These are phyloP conservation scores for Fennellomyces sp. DNA, from an alignment of 371 early-diverging fungal species.

Conservation along the genomic window DNA sequence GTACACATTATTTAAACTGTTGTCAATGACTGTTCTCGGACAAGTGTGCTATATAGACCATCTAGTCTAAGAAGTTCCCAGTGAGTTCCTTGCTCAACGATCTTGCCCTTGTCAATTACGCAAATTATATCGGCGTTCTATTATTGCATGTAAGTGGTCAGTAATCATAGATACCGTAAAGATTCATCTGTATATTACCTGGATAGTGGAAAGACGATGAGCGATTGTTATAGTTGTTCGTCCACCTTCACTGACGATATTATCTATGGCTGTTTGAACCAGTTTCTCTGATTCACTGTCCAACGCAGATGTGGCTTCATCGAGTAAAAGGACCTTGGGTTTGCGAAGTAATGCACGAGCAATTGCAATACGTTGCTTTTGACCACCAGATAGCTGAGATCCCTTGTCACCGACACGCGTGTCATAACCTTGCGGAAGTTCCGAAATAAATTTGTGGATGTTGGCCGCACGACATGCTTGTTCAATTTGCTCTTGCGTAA, in stretches of 20 bases:
- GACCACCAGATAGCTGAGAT: constrained; percentile 42
- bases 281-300: constrained; percentile 87
- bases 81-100: constrained; percentile 73
- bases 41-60: constrained; percentile 55
- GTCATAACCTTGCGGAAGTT: constrained; percentile 73
- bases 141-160: constrained; percentile 59
- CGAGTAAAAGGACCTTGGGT: constrained; percentile 85
- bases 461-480: constrained; percentile 66
- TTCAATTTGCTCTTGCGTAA: constrained; percentile 59
- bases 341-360: constrained; percentile 75
- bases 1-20: no score
- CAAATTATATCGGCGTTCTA: constrained; percentile 79
- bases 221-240: constrained; percentile 74
- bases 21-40: constrained; percentile 25
- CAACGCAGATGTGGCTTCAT: constrained; percentile 95
- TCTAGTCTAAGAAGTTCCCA: constrained; percentile 46
- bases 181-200: constrained; percentile 32
- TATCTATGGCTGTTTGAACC: constrained; percentile 85
- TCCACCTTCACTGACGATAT: constrained; percentile 54
- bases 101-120: constrained; percentile 66
- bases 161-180: constrained; percentile 71
- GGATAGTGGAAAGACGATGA: constrained; percentile 71
- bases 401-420: constrained; percentile 79
- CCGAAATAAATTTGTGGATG: constrained; percentile 74
- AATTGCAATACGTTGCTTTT: constrained; percentile 34